phyloP scores from a whole-genome alignment of 2,329 filamentous ascomycete species.

The Dothideomycetes sp. region DNA sequence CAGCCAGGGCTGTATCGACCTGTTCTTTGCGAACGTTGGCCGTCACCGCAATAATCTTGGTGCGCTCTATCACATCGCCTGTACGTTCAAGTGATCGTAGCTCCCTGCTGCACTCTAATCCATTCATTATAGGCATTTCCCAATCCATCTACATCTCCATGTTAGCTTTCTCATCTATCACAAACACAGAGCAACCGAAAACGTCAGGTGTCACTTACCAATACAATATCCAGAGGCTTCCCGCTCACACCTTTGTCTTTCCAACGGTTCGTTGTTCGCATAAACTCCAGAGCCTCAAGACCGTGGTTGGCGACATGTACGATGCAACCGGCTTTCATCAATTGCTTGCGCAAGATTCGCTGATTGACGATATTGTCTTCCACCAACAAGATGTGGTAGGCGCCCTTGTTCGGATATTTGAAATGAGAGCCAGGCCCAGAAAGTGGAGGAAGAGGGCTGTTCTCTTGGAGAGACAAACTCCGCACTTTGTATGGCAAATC shows the following conservation, averaged over 20 bases:
- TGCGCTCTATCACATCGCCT: constrained; percentile 9
- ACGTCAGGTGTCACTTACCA: too few species aligned
- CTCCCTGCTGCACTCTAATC: constrained; percentile 14
- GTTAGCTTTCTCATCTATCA: background rate
- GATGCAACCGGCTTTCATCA: constrained; percentile 11
- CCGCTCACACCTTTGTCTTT: constrained; percentile 2
- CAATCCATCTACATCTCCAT: background rate
- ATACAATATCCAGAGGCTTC: constrained; percentile 13
- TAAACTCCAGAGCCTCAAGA: constrained; percentile 23
- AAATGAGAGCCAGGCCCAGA: too few species aligned
- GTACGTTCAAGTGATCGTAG: constrained; percentile 15
- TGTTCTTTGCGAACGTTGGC: constrained; percentile 17
- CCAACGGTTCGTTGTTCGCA: constrained; percentile 15
- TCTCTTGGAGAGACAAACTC: too few species aligned
- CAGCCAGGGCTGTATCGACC: constrained; percentile 10
- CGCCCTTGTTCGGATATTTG: too few species aligned
- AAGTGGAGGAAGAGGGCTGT: too few species aligned
- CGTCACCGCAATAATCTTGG: constrained; percentile 19
- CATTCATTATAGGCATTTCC: constrained; percentile 19
- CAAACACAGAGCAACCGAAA: too few species aligned
- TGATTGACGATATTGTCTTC: constrained; percentile 20
- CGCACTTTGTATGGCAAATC: too few species aligned
- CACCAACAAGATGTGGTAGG: constrained; percentile 12
- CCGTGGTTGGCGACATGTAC: constrained; percentile 27
- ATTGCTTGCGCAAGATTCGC: constrained; percentile 16